A percentile compares a stretch with the other conserved stretches of the same genome.
Evolutionary conservation across 192 early-diverging fungal genomes (phyloP).

Genomic region (Tieghemiomyces parasiticus): DNA sequence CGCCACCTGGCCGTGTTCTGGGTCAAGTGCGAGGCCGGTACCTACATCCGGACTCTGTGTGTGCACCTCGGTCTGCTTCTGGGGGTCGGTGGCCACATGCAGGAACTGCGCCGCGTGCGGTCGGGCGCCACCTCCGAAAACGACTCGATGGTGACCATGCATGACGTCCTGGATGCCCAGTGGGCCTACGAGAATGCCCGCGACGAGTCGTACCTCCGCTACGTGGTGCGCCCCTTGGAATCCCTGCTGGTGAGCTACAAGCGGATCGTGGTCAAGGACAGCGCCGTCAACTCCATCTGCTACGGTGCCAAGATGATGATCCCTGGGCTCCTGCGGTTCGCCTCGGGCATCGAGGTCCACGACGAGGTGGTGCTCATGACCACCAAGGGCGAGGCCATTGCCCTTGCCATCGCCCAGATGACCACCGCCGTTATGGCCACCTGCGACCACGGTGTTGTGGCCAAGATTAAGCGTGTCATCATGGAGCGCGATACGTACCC

Average conservation of each 20-base stretch:
- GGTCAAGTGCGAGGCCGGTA: slow-evolving; percentile 97
- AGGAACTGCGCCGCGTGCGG: slow-evolving; percentile 94
- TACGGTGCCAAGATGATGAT: slow-evolving; percentile 99
- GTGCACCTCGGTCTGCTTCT: slow-evolving; percentile 93
- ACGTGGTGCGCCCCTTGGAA: slow-evolving; percentile 86
- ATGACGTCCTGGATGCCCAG: slow-evolving; percentile 97
- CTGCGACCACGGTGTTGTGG: slow-evolving; percentile 91
- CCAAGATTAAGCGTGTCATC: slow-evolving; percentile 99
- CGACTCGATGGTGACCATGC: slow-evolving; percentile 95
- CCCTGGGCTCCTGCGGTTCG: slow-evolving; percentile 90
- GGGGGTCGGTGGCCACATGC: slow-evolving; percentile 97
- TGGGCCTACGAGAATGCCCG: slow-evolving; percentile 96
- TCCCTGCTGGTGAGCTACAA: slow-evolving; percentile 89
- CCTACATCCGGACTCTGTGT: slow-evolving; percentile 98
- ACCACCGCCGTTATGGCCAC: slow-evolving; percentile 94
- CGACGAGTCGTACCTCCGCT: slow-evolving; percentile 94
- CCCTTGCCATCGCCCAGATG: slow-evolving; percentile 95
- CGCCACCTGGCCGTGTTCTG: slow-evolving; percentile 93
- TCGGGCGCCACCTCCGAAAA: slow-evolving; percentile 84
- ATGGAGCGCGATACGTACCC: slow-evolving; percentile 99
- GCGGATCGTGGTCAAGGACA: slow-evolving; percentile 97
- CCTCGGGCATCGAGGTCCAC: slow-evolving; percentile 87
- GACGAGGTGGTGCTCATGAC: slow-evolving; percentile 99
- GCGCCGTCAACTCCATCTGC: slow-evolving; percentile 96
- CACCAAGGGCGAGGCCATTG: slow-evolving; percentile 99